Evolutionary conservation across 371 early-diverging fungal genomes (phyloP).

Genomic region (Apophysomyces sp.): DNA sequence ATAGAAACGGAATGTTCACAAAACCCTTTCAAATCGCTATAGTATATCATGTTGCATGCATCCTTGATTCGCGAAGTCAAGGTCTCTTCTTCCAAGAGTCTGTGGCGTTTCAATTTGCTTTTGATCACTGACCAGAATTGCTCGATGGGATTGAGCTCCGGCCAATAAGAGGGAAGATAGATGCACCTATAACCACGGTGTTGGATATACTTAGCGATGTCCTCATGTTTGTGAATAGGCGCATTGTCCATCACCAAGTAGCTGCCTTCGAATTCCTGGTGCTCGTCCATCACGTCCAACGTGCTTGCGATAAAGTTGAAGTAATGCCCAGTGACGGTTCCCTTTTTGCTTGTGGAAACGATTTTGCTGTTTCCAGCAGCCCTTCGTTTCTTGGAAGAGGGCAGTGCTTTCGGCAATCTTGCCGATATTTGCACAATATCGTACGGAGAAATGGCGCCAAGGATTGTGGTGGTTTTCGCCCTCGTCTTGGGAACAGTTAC

Average conservation of each 20-base stretch:
- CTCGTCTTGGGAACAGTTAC: conserved; percentile 5
- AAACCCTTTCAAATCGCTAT: conserved; percentile 4
- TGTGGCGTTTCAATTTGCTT: neutral
- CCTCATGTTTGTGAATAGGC: no score
- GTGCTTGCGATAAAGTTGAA: conserved; percentile 11
- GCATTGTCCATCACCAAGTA: no score
- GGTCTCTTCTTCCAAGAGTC: conserved; percentile 4
- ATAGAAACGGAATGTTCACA: neutral
- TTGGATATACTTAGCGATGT: no score
- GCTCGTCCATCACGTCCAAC: conserved; percentile 15
- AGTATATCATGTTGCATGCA: neutral
- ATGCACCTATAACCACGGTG: neutral
- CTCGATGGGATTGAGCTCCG: conserved; percentile 6
- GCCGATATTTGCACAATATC: conserved; percentile 6
- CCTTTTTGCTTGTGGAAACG: conserved; percentile 8
- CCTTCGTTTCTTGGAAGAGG: neutral
- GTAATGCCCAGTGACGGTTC: conserved; percentile 18
- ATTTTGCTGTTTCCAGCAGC: neutral
- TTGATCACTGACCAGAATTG: no score
- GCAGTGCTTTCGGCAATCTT: neutral
- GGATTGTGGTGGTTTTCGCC: conserved; percentile 4
- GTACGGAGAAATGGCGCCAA: neutral
- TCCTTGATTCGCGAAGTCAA: neutral
- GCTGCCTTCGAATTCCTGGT: conserved; percentile 3
- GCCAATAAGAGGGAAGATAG: neutral